phyloP scores from a whole-genome alignment of 2,329 filamentous ascomycete species.

The Xylaria hypoxylon region DNA sequence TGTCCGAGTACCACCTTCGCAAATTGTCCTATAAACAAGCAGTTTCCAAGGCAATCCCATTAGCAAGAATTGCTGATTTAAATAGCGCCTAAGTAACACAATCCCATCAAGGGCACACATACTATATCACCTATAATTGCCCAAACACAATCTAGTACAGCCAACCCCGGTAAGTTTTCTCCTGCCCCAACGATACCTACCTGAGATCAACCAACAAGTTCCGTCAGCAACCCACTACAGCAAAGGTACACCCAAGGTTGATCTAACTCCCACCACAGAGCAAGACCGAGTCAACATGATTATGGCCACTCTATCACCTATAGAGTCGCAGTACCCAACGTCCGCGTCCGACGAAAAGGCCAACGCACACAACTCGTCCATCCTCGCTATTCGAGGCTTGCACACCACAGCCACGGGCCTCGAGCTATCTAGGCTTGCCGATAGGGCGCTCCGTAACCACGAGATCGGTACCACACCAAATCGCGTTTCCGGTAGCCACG shows the following conservation, averaged over 20 bases:
- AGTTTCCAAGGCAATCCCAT: not conserved
- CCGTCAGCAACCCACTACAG: not conserved
- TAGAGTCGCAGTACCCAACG: not conserved
- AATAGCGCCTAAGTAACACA: not conserved
- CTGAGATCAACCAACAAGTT: not conserved
- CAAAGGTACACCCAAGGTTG: not conserved
- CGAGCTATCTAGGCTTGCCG: conserved; percentile 28
- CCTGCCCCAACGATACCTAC: not conserved
- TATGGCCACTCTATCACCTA: conserved; percentile 16
- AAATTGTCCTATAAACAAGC: not conserved
- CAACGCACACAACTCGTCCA: conserved; percentile 19
- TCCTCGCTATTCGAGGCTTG: conserved; percentile 39
- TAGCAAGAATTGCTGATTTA: not conserved
- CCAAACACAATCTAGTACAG: not conserved
- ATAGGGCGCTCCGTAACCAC: not conserved
- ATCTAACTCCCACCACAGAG: not conserved
- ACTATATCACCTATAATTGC: not conserved
- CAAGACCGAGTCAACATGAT: not conserved
- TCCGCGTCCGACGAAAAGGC: not conserved
- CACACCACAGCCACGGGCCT: conserved; percentile 29
- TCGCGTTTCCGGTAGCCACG: not conserved
- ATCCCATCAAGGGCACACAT: not conserved
- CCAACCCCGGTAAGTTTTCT: not conserved
- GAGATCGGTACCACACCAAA: not conserved
- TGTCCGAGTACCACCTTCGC: not conserved